These are phyloP conservation scores for Podospora conica DNA, from an alignment of 495 filamentous ascomycete genomes.

Conservation along the genomic window DNA sequence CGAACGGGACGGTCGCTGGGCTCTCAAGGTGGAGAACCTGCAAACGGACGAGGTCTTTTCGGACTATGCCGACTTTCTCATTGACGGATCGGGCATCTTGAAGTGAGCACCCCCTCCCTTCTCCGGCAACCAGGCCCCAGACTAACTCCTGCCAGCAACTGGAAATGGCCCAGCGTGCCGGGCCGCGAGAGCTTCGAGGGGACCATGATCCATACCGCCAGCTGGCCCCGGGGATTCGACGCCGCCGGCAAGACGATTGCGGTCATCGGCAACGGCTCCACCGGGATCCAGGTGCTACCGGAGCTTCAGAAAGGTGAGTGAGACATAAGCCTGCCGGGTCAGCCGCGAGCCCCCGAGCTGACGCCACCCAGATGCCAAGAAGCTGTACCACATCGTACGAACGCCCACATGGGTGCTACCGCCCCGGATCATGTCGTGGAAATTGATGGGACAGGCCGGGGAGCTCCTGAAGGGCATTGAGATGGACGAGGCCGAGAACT, in stretches of 20 bases:
- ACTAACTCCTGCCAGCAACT: constrained; percentile 40
- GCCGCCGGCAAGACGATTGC: constrained; percentile 52
- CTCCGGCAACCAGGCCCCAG: background rate
- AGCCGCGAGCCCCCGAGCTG: constrained; percentile 29
- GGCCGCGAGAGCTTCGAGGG: constrained; percentile 45
- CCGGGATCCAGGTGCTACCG: constrained; percentile 55
- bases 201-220: constrained; percentile 51
- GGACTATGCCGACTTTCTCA: constrained; percentile 50
- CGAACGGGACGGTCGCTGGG: constrained; percentile 43
- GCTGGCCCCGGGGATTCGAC: constrained; percentile 52
- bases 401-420: constrained; percentile 64
- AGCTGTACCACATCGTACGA: constrained; percentile 46
- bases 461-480: constrained; percentile 21
- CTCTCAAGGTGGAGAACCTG: constrained; percentile 43
- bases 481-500: constrained; percentile 34
- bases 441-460: constrained; percentile 33
- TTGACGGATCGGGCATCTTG: constrained; percentile 53
- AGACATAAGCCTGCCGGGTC: constrained; percentile 22
- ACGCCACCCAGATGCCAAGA: constrained; percentile 34
- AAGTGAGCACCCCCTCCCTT: constrained; percentile 38
- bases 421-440: constrained; percentile 42
- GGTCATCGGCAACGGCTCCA: constrained; percentile 56
- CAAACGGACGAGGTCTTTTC: constrained; percentile 36
- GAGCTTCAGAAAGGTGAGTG: constrained; percentile 49
- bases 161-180: constrained; percentile 55